phyloP scores from a whole-genome alignment of 225 moss, liverwort and hornwort genomes.

The Rhytidiadelphus loreus region DNA sequence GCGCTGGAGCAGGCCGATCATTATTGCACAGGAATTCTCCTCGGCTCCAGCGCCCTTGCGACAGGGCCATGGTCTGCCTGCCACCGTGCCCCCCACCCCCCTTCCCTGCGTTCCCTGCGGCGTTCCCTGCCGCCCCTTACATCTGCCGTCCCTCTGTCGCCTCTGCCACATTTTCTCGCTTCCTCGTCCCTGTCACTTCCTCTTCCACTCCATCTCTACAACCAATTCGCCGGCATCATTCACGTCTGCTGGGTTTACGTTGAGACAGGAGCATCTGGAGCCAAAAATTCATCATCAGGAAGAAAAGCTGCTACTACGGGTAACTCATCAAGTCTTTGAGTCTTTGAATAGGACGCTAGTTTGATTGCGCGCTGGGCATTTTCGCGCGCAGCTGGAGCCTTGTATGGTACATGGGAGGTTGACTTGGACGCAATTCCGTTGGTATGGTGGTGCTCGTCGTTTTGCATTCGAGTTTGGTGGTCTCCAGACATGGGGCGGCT shows the following conservation, averaged over 20 bases:
- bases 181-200: background rate
- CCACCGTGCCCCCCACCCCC: background rate
- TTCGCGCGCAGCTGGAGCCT: background rate
- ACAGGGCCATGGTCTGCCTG: background rate
- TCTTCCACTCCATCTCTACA: background rate
- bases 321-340: background rate
- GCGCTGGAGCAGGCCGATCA: background rate
- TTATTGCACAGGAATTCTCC: background rate
- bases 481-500: background rate
- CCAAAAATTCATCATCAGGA: background rate
- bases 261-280: background rate
- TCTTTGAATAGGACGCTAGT: background rate
- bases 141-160: background rate
- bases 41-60: background rate
- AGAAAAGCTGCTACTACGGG: background rate
- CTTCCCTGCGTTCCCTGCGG: background rate
- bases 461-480: background rate
- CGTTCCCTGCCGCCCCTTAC: background rate
- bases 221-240: background rate
- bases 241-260: background rate
- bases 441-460: background rate
- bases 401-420: background rate
- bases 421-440: background rate
- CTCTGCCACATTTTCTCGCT: background rate
- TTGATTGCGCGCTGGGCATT: background rate